These are phyloP conservation scores for Ophiocordyceps unilateralis DNA, from an alignment of 2,329 filamentous ascomycete species.

Conservation along the genomic window DNA sequence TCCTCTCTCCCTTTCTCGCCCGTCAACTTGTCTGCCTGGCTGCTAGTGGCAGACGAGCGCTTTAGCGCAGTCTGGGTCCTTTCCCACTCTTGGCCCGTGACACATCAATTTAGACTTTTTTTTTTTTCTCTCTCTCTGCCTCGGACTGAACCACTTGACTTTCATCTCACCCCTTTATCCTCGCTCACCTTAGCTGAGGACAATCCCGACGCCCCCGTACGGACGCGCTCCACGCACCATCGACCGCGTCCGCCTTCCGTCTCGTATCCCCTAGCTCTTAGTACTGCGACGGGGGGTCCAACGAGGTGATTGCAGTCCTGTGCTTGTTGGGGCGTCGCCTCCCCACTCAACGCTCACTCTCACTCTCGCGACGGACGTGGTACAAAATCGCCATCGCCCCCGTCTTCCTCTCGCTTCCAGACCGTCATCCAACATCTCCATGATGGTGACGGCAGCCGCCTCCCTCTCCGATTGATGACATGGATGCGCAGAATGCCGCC, in stretches of 20 bases:
- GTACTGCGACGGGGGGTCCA: too few species aligned
- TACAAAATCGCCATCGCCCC: not conserved
- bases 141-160: not conserved
- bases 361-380: not conserved
- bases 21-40: not conserved
- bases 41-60: not conserved
- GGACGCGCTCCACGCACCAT: not conserved
- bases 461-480: slow-evolving; percentile 40
- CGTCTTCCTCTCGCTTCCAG: not conserved
- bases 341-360: not conserved
- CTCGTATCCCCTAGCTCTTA: not conserved
- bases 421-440: slow-evolving; percentile 19
- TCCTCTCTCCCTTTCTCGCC: not conserved
- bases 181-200: not conserved
- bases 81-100: not conserved
- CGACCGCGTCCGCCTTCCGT: not conserved
- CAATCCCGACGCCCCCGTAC: not conserved
- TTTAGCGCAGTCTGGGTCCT: not conserved
- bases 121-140: not conserved
- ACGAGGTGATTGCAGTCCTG: too few species aligned
- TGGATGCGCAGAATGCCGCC: slow-evolving; percentile 52
- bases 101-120: not conserved
- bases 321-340: not conserved
- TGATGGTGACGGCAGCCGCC: slow-evolving; percentile 39
- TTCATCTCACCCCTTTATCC: not conserved